Conservation (phyloP, 441 rosid species). For the Gossypium lobatum region DNA sequence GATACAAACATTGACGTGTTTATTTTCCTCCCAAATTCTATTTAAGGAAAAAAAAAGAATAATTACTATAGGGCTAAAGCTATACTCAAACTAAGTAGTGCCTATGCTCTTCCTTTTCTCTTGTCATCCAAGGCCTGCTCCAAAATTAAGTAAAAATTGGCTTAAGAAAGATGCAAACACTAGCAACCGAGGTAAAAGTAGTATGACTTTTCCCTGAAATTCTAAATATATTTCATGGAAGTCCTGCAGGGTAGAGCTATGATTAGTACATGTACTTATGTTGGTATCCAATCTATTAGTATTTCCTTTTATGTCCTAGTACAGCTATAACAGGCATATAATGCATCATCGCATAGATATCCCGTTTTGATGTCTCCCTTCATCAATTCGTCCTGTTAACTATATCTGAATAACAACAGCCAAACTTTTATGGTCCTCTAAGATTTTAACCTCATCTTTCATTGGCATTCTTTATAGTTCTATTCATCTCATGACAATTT, state of each 20-base stretch:
- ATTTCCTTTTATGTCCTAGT: not conserved
- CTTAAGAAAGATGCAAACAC: not conserved
- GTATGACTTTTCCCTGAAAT: not conserved
- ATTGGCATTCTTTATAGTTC: not conserved
- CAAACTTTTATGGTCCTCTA: not conserved
- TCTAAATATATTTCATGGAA: not conserved
- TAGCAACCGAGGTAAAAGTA: not conserved
- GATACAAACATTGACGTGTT: conserved; percentile 17
- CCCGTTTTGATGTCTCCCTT: not conserved
- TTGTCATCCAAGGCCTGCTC: conserved; percentile 71
- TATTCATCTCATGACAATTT: not conserved
- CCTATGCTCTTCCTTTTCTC: conserved; percentile 59
- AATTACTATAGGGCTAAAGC: not conserved
- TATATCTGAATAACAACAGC: not conserved
- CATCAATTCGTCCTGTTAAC: not conserved
- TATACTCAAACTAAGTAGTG: not conserved
- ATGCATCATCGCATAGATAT: not conserved
- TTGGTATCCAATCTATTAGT: not conserved
- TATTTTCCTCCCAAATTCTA: conserved; percentile 22
- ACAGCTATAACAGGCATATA: not conserved
- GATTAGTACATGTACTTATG: not conserved
- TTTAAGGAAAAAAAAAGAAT: conserved; percentile 15
- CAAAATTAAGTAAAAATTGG: not conserved
- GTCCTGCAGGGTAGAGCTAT: not conserved
- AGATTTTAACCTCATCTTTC: not conserved